Base-by-base conservation (phyloP, 2,329 filamentous ascomycete genomes). In the Neopestalotiopsis sp. region DNA sequence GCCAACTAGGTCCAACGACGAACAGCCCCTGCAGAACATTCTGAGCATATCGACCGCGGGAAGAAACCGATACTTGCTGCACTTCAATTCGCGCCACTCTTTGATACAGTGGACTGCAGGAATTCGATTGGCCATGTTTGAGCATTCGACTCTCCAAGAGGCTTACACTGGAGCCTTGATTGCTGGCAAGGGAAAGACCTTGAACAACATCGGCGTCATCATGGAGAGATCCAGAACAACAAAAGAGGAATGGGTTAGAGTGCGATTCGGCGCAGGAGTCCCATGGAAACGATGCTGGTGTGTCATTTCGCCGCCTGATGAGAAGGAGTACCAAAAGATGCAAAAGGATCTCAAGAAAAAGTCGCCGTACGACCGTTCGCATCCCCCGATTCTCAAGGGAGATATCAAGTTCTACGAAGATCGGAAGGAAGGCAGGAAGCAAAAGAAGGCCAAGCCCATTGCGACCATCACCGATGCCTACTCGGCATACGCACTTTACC, bases 211-310 rank as follows among this genome's bases (percentile, higher is more conserved):
- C 77, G 92, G 92, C 74, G 82, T 90, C 32, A 95, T 99, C 72
- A 92, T 98, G 88, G 94, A 97, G 74, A 90, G 93, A 62, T 88
- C 92, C 24, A 90, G 87, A 68, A 88, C 93, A 74, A 91, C 90
- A 74, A 89, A 93, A 56, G 94, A 97, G 78, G 94, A 97, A 77
- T 99, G 96, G 96, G 94, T 95, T 20, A 89, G 96, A 71, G 96
- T 99, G 65, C 89, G 96, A 69, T 99, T 99, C 75, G 96, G 96
- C 56, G 95, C 96, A 40, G 96, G 96, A 61, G 97, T 96, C 10
- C 95, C 95, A 0, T 99, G 96, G 96, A 90, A 93, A 77, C 91
- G 95, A 52, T 99, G 95, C 81, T 99, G 95, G 95, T 98, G 95
- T 80, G 95, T 98, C 67, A 93, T 98, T 69, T 89, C 90, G 6